Evolutionary conservation across 345 rosid genomes (phyloP).

Genomic region (Pistacia integerrima): DNA sequence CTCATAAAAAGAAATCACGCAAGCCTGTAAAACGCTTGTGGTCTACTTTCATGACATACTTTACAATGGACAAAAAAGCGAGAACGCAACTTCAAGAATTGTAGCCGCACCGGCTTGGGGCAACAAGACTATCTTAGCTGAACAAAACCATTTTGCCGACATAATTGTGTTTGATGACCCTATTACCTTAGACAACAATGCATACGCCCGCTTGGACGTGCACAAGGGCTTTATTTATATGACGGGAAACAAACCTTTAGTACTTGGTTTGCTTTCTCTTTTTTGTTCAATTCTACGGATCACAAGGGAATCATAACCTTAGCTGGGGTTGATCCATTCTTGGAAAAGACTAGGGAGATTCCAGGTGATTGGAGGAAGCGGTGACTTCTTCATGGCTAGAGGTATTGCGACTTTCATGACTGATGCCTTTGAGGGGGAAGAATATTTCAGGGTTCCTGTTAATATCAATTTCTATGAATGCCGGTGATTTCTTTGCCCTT

Average conservation of each 20-base stretch:
- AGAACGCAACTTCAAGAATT: conserved; percentile 49
- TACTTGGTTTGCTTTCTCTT: conserved; percentile 52
- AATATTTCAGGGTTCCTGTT: conserved; percentile 38
- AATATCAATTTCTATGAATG: conserved; percentile 55
- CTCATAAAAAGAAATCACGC: background rate
- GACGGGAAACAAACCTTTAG: conserved; percentile 48
- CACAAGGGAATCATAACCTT: conserved; percentile 46
- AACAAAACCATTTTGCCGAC: conserved; percentile 42
- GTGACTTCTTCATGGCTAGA: conserved; percentile 54
- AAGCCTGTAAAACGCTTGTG: conserved; percentile 42
- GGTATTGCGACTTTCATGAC: conserved; percentile 54
- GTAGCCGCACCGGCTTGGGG: conserved; percentile 43
- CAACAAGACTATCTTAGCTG: conserved; percentile 38
- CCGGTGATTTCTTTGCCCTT: conserved; percentile 28
- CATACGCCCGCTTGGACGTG: conserved; percentile 48
- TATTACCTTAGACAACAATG: conserved; percentile 50
- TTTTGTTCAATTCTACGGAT: conserved; percentile 39
- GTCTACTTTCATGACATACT: conserved; percentile 54
- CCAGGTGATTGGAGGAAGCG: conserved; percentile 55
- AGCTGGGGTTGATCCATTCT: conserved; percentile 45
- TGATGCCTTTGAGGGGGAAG: conserved; percentile 47
- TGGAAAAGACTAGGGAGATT: conserved; percentile 51
- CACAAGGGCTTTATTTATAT: conserved; percentile 56
- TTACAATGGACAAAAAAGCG: conserved; percentile 48
- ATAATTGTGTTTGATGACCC: conserved; percentile 54